Conservation (phyloP, 1,284 basidiomycete species). For the Leucoagaricus sp. region DNA sequence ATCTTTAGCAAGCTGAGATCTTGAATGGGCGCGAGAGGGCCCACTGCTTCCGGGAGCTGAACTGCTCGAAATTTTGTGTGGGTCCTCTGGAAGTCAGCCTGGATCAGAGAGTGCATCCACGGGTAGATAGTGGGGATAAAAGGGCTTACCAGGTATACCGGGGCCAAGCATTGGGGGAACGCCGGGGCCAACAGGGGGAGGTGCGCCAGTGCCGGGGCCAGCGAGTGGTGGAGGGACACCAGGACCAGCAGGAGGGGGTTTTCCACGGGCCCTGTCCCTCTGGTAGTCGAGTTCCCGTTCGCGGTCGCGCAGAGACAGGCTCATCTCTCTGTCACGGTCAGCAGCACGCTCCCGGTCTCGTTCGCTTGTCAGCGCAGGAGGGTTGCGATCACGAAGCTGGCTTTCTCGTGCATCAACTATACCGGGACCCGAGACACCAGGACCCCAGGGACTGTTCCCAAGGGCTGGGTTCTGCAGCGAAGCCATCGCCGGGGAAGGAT, state of each 20-base stretch:
- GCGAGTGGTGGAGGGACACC: conserved; percentile 14
- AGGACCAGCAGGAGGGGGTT: conserved; percentile 10
- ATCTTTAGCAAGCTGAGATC: conserved; percentile 11
- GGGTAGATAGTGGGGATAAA: neutral
- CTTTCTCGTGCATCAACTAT: conserved; percentile 15
- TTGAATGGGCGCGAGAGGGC: conserved; percentile 13
- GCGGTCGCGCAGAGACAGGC: conserved; percentile 10
- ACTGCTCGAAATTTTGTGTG: conserved; percentile 12
- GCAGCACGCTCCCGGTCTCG: conserved; percentile 9
- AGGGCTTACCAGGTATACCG: conserved; percentile 5
- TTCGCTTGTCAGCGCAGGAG: conserved; percentile 11
- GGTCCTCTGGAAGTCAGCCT: conserved; percentile 5
- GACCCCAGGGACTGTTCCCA: conserved; percentile 9
- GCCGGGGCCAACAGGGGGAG: conserved; percentile 13
- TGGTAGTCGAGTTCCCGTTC: conserved; percentile 10
- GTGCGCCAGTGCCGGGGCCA: conserved; percentile 17
- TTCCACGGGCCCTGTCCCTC: neutral
- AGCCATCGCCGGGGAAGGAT: conserved; percentile 14
- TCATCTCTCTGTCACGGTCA: conserved; percentile 16
- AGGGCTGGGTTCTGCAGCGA: conserved; percentile 14
- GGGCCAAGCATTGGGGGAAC: conserved; percentile 11
- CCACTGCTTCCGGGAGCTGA: conserved; percentile 13
- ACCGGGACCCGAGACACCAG: conserved; percentile 12
- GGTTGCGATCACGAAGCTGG: conserved; percentile 15
- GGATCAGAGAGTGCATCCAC: conserved; percentile 3